Percentiles rank a stretch among this genome's conserved stretches.
Conservation (phyloP, 1,284 basidiomycete species). For the Fistulinella cinereoalba region DNA sequence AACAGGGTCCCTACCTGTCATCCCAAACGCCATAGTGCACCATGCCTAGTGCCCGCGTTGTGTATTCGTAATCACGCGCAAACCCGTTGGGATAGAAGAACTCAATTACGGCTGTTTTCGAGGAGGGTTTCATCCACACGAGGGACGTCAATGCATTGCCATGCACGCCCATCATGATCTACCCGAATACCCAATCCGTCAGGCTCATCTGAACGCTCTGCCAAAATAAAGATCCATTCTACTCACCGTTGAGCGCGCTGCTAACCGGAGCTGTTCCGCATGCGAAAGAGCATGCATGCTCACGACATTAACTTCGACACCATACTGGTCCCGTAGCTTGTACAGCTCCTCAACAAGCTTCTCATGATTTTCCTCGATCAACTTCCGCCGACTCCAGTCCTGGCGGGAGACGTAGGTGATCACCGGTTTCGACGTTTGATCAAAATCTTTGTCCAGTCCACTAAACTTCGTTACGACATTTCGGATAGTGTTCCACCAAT, state of each 20-base stretch:
- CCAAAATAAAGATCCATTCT: too few relatives aligned
- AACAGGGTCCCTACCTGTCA: constrained; percentile 37
- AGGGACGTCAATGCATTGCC: constrained; percentile 83
- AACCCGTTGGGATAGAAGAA: constrained; percentile 87
- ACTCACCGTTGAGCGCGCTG: constrained; percentile 78
- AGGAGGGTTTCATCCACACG: constrained; percentile 81
- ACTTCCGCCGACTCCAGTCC: constrained; percentile 77
- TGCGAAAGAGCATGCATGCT: constrained; percentile 77
- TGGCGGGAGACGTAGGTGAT: constrained; percentile 89
- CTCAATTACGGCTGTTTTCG: constrained; percentile 78
- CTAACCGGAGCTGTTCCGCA: constrained; percentile 73
- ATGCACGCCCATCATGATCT: constrained; percentile 88
- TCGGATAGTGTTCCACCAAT: constrained; percentile 82
- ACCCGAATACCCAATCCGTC: not conserved
- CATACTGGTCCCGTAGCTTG: constrained; percentile 65
- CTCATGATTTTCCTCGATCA: constrained; percentile 64
- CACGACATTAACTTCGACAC: constrained; percentile 83
- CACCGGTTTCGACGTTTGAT: constrained; percentile 45
- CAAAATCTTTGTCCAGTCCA: constrained; percentile 42
- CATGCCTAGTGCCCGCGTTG: constrained; percentile 78
- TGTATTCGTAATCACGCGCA: constrained; percentile 83
- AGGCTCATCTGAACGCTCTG: not conserved
- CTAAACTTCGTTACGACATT: constrained; percentile 71
- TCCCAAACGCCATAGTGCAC: constrained; percentile 85
- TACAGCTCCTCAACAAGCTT: constrained; percentile 60